These are phyloP conservation scores for Hymenoscyphus linearis DNA, from an alignment of 2,329 filamentous ascomycete genomes.

Conservation along the genomic window DNA sequence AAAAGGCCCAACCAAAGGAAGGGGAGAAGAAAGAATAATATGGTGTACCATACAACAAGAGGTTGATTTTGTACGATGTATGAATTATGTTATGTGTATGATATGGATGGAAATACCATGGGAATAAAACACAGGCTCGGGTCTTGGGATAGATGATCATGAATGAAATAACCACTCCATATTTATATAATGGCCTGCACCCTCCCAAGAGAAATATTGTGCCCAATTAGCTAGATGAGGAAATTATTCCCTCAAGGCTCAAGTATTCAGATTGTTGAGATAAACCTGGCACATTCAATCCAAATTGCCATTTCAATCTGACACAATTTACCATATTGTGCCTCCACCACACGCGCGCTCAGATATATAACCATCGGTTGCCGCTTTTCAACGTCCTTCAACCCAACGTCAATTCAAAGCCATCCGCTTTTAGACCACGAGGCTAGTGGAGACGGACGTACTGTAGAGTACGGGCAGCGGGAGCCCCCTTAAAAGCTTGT, in stretches of 20 bases:
- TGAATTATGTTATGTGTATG: neutral
- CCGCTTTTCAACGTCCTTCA: neutral
- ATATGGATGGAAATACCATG: neutral
- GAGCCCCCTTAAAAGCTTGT: neutral
- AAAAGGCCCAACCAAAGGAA: neutral
- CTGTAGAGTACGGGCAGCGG: neutral
- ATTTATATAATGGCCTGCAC: neutral
- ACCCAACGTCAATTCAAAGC: too few species aligned
- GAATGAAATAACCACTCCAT: neutral
- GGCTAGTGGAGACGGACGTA: neutral
- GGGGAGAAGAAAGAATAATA: conserved; percentile 3
- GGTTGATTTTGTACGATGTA: neutral
- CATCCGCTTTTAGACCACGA: neutral
- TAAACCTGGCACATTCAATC: neutral
- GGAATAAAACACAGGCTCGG: neutral
- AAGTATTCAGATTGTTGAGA: neutral
- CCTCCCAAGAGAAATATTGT: neutral
- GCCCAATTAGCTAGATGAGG: neutral
- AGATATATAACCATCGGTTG: neutral
- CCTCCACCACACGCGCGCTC: neutral
- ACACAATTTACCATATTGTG: neutral
- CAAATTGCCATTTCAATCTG: neutral
- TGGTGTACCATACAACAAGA: neutral
- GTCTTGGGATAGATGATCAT: neutral
- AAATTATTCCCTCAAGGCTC: too few species aligned